Conservation (phyloP, 768 basidiomycete species). For the Collybia sordida region DNA sequence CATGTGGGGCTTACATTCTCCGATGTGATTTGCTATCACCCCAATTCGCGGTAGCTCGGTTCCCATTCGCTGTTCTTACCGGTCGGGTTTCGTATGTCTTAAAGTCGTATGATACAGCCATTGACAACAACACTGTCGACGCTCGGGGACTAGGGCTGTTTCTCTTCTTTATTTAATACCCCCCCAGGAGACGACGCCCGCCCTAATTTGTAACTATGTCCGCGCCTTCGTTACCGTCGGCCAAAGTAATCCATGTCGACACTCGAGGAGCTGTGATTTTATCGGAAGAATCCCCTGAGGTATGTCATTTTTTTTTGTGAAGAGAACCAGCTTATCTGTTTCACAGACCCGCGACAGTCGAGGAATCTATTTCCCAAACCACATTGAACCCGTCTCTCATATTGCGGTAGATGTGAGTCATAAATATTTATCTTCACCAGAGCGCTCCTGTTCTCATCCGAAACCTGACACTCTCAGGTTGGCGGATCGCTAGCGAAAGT, state of each 20-base stretch:
- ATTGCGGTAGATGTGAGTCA: conserved; percentile 92
- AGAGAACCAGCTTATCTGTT: conserved; percentile 10
- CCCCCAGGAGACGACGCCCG: conserved; percentile 7
- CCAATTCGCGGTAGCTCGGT: conserved; percentile 2
- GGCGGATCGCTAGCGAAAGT: conserved; percentile 98
- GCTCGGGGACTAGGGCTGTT: conserved; percentile 4
- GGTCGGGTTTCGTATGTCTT: conserved; percentile 13
- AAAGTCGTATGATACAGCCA: conserved; percentile 29
- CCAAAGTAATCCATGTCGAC: conserved; percentile 91
- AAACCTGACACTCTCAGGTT: conserved; percentile 51
- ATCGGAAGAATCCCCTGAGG: conserved; percentile 92
- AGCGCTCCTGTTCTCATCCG: conserved; percentile 12
- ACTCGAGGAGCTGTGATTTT: conserved; percentile 93
- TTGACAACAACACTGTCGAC: conserved; percentile 7
- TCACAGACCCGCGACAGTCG: conserved; percentile 85
- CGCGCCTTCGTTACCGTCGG: conserved; percentile 70
- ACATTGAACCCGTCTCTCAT: conserved; percentile 96
- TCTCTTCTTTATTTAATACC: conserved; percentile 7
- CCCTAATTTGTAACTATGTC: conserved; percentile 29
- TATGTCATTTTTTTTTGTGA: conserved; percentile 32
- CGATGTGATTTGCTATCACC: conserved; percentile 7
- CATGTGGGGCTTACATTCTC: conserved; percentile 6
- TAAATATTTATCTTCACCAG: neutral
- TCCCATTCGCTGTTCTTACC: conserved; percentile 12
- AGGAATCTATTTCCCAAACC: conserved; percentile 96